Base-by-base conservation (phyloP, 345 rosid species). In the Triadica sebifera region DNA sequence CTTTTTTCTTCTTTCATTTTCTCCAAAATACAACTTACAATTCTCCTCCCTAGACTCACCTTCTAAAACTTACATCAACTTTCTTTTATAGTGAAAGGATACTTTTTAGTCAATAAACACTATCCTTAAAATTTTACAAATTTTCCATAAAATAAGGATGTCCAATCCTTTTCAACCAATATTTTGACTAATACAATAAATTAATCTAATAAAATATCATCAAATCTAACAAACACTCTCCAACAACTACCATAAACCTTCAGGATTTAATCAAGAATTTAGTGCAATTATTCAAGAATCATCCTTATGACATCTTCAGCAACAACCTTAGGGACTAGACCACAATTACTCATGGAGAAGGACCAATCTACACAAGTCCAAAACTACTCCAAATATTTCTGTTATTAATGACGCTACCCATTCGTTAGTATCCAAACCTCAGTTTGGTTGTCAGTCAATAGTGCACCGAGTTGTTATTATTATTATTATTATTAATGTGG, bases 301-400 rank as follows among this genome's bases (percentile, higher is more conserved):
- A 20, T 79, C 72, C 17, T 73, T 72, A 0, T 65, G 57, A 52
- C 5, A 0, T 25, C 80, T 74, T 20, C 68, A 53, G 24, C 81
- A 72, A 10, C 80, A 60, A 5, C 69, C 88, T 13, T 85, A 81
- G 83, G 70, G 86, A 51, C 56, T 87, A 3, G 81, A 79, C 15
- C 77, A 81, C 22, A 85, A 81, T 67, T 78, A 69, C 12, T 29
- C 66, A 73, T 50, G 81, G 77, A 24, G 45, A 49, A 82, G 65
- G 53, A 70, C 72, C n/a, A n/a, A n/a, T 73, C 89, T 84, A 49
- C 98, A 93, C 85, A 81, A 97, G 73, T 87, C 90, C 62, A 93
- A 85, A 75, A 89, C 98, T 0, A 94, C 97, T 9, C 96, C 99
- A 2, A 89, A 97, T 41, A 87, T 95, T 87, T 90, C 88, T 46